Evolutionary conservation across 179 eudicot genomes (phyloP), one percentile per base, ranked within the genome.

Genomic region (Silene noctiflora): DNA sequence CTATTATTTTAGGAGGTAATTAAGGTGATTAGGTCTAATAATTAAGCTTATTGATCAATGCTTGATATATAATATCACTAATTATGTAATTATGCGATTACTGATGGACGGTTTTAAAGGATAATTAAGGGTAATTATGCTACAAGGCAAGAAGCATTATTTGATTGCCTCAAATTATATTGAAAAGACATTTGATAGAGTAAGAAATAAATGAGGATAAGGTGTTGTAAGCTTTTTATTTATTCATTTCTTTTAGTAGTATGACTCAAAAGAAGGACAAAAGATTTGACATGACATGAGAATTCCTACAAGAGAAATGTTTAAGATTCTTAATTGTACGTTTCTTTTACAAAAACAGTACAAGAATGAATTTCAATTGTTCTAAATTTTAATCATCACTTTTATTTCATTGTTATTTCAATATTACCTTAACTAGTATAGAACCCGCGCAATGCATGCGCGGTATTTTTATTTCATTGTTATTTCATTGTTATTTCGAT

Each of bases 221-320:
- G 16, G 33, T 29, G 46, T 46, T 69, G 17, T 11, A 73, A 17
- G n/a, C 48, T 13, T 42, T 60, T 62, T 29, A 27, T 60, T 62
- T 29, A 27, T 22, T 46, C 79, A 63, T 75, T 66, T 72, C 66
- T 58, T 29, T 3, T 19, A 56, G 1, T 58, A 59, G 75, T 72
- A 58, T 25, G 80, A 73, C 60, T 74, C 22, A 71, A 77, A 68
- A 59, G 33, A 7, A 79, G 58, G 74, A 74, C 42, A 68, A 74
- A 59, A 79, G 81, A 79, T 74, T 74, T 74, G 81, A 79, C 74
- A 61, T 67, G 81, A 60, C 75, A 60, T 59, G 12, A 79, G 70
- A 80, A 67, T 80, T 80, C 58, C 69, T 25, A 59, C 53, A 14
- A 29, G 46, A 48, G 72, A 72, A 69, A 59, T 74, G 69, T 74